These are phyloP conservation scores for Pseudoturritis turrita DNA, from an alignment of 345 rosid species.

Conservation along the genomic window DNA sequence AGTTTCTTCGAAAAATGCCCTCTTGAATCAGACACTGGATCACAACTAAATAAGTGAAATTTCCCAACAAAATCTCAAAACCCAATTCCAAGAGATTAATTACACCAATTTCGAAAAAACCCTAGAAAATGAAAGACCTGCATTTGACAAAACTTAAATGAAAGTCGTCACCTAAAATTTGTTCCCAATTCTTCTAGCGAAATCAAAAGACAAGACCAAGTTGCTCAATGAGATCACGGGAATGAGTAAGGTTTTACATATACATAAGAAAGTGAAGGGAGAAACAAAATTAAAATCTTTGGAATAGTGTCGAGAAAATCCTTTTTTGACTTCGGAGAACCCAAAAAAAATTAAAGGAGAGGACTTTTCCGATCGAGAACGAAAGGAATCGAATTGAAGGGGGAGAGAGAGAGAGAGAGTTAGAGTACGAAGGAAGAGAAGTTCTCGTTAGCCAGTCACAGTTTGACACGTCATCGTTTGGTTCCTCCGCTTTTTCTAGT, in stretches of 20 bases:
- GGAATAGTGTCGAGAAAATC: neutral
- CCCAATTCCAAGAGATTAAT: slow-evolving; percentile 15
- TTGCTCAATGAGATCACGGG: slow-evolving; percentile 19
- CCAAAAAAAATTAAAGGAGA: neutral
- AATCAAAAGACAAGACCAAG: slow-evolving; percentile 6
- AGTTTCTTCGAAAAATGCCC: neutral
- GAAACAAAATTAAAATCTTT: neutral
- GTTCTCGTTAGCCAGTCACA: neutral
- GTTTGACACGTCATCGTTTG: slow-evolving; percentile 13
- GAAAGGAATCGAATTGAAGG: slow-evolving; percentile 20
- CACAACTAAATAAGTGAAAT: neutral
- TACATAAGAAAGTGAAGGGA: neutral
- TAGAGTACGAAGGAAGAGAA: slow-evolving; percentile 3
- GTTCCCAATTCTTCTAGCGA: slow-evolving; percentile 3
- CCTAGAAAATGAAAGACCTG: slow-evolving; percentile 11
- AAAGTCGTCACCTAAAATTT: neutral
- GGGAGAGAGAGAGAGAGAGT: neutral
- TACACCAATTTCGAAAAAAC: neutral
- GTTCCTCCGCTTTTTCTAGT: neutral
- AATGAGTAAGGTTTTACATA: neutral
- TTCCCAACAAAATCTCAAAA: neutral
- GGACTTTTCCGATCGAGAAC: slow-evolving; percentile 30
- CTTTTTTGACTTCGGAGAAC: slow-evolving; percentile 11
- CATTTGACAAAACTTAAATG: slow-evolving; percentile 2
- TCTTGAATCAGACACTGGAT: neutral